Base-by-base conservation (phyloP, 2,329 filamentous ascomycete species). In the Hypoxylon sp. region DNA sequence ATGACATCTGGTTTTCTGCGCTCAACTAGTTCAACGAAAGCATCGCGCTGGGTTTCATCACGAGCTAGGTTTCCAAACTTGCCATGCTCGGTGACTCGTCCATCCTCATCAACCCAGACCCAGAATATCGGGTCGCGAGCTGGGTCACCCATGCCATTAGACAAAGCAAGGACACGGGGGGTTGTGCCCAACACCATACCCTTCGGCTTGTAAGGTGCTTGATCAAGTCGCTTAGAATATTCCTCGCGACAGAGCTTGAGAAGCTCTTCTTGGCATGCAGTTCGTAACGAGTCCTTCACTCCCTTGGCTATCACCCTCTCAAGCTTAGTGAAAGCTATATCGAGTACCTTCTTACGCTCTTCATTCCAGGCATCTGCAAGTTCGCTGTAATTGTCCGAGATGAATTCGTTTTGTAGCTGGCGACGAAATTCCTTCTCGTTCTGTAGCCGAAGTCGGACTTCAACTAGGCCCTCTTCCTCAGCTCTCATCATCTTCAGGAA, bases 401-500 rank as follows among this genome's bases (percentile, higher is more conserved):
- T 91, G 70, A 99, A 97, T 74, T 96, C 92, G 52, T 88, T 86
- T 77, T 94, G 92, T 3, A 99, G 86, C 59, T 92, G 89, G 55
- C 89, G 88, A 64, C 90, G 90, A 83, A 97, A 94, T 35, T 91
- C 87, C 5, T 91, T 88, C 74, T 92, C 90, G 61, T 92, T 90
- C 74, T 93, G 89, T 78, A 98, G 87, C 13, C 87, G 88, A 17
- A 98, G 88, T 73, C 89, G 90, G 60, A 99, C 93, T 66, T 97
- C 93, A 13, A 99, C 87, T 1, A 99, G 84, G 2, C 95, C 94
- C 78, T 99, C 96, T 75, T 96, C 92, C 79, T 99, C 96, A 1
- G 96, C 96, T 79, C 94, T 97, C 80, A 98, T 90, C 96, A 99
- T 99, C 81, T 97, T 95, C 62, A 99, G 83, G 78, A 96, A 99